Evolutionary conservation across 306 rosid genomes (phyloP).

Genomic region (Lablab purpureus): DNA sequence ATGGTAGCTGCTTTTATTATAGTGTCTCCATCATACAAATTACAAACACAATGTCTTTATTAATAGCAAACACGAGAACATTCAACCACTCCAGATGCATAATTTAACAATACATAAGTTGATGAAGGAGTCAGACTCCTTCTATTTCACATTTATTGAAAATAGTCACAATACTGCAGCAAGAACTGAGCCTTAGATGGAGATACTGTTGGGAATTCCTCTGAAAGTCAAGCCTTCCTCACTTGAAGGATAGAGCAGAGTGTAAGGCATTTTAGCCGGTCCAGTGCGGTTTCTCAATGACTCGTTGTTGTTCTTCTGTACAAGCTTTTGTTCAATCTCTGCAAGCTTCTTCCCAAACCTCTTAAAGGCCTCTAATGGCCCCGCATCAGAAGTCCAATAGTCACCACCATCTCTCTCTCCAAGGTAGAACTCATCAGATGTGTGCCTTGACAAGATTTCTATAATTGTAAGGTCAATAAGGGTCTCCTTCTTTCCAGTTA

Average conservation of each 20-base stretch:
- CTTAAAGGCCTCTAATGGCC: conserved; percentile 43
- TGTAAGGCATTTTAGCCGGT: conserved; percentile 67
- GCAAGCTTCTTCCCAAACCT: conserved; percentile 39
- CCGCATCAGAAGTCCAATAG: conserved; percentile 40
- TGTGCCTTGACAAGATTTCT: conserved; percentile 68
- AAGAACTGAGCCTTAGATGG: conserved; percentile 33
- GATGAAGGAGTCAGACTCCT: not conserved
- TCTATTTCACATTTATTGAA: not conserved
- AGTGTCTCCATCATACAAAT: too few species aligned
- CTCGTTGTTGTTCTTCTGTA: conserved; percentile 12
- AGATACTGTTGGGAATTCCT: conserved; percentile 81
- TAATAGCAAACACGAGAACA: not conserved
- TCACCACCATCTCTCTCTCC: conserved; percentile 52
- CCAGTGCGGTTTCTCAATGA: conserved; percentile 36
- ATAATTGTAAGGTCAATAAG: conserved; percentile 58
- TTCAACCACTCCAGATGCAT: not conserved
- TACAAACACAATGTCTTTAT: conserved; percentile 1
- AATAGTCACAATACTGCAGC: not conserved
- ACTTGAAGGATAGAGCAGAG: conserved; percentile 68
- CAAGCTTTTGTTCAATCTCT: conserved; percentile 34
- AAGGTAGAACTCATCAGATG: conserved; percentile 63
- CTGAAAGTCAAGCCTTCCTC: conserved; percentile 64
- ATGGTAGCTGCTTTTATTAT: too few species aligned
- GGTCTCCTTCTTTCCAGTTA: conserved; percentile 62
- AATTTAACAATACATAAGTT: not conserved